Evolutionary conservation across 2,329 filamentous ascomycete species (phyloP).

Genomic region (Remersonia thermophila): DNA sequence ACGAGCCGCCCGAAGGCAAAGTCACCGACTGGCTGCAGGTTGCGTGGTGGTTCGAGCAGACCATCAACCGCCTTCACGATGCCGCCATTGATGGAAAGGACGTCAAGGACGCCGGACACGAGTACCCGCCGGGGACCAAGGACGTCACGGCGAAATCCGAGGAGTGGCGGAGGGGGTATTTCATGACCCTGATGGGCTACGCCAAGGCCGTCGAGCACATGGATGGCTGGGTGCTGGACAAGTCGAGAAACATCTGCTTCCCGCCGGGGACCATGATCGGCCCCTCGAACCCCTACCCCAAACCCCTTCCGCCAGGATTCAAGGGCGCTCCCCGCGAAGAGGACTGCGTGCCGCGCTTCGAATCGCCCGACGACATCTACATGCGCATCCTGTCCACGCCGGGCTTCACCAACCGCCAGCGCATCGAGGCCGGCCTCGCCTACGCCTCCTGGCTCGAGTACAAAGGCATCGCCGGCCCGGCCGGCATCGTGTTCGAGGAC

Average conservation of each 20-base stretch:
- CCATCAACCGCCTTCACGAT: constrained; percentile 59
- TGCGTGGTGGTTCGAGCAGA: constrained; percentile 44
- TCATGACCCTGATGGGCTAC: constrained; percentile 64
- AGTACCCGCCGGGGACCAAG: constrained; percentile 34
- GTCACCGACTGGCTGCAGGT: constrained; percentile 58
- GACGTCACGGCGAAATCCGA: constrained; percentile 68
- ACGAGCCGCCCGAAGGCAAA: constrained; percentile 38
- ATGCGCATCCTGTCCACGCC: constrained; percentile 67
- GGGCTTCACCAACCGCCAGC: constrained; percentile 69
- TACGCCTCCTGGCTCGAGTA: constrained; percentile 80
- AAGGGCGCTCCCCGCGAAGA: constrained; percentile 57
- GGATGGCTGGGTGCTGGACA: constrained; percentile 67
- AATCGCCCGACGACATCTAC: constrained; percentile 65
- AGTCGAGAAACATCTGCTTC: constrained; percentile 52
- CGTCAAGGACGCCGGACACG: constrained; percentile 43
- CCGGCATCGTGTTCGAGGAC: constrained; percentile 61
- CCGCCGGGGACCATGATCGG: constrained; percentile 64
- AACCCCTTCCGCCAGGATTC: constrained; percentile 54
- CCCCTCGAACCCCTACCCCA: constrained; percentile 70
- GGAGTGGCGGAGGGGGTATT: constrained; percentile 78
- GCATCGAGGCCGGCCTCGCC: constrained; percentile 66
- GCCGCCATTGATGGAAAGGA: constrained; percentile 54
- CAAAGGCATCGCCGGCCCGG: constrained; percentile 52
- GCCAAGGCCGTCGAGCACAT: constrained; percentile 69
- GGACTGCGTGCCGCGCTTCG: constrained; percentile 58